Conservation (phyloP, 257 asterid genomes). For the Osmanthus fragrans region DNA sequence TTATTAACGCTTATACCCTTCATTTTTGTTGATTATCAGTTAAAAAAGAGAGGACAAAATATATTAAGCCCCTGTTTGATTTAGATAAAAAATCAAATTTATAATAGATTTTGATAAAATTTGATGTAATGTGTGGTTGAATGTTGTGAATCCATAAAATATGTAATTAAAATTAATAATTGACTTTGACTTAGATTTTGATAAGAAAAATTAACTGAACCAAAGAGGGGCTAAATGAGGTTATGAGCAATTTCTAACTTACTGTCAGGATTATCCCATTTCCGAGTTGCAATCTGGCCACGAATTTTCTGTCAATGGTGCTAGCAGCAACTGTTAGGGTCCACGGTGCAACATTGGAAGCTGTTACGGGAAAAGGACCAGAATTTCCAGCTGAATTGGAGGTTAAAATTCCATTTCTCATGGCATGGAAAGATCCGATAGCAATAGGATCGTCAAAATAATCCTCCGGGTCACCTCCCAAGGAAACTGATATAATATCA, state of each 20-base stretch:
- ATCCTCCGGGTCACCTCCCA: constrained; percentile 47
- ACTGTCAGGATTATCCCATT: constrained; percentile 45
- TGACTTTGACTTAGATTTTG: too few species aligned
- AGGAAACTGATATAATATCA: constrained; percentile 59
- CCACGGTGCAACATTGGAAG: constrained; percentile 59
- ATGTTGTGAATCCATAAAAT: too few species aligned
- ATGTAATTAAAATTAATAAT: too few species aligned
- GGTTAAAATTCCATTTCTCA: constrained; percentile 65
- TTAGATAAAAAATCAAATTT: too few species aligned
- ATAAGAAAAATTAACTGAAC: too few species aligned
- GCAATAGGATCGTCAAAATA: constrained; percentile 66
- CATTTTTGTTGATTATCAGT: constrained; percentile 11
- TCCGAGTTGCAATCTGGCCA: constrained; percentile 55
- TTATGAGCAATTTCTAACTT: constrained; percentile 16
- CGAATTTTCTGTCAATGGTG: constrained; percentile 57
- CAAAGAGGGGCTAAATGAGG: background rate
- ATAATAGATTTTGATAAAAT: too few species aligned
- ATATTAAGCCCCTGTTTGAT: background rate
- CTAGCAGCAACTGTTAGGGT: constrained; percentile 70
- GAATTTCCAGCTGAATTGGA: constrained; percentile 64
- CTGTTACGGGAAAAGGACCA: constrained; percentile 48
- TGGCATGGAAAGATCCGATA: constrained; percentile 77
- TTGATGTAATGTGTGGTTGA: too few species aligned
- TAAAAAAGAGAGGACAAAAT: background rate
- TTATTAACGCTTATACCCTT: constrained; percentile 65